Evolutionary conservation across 2,329 filamentous ascomycete species (phyloP).

Genomic region (Grosmannia penicillata): DNA sequence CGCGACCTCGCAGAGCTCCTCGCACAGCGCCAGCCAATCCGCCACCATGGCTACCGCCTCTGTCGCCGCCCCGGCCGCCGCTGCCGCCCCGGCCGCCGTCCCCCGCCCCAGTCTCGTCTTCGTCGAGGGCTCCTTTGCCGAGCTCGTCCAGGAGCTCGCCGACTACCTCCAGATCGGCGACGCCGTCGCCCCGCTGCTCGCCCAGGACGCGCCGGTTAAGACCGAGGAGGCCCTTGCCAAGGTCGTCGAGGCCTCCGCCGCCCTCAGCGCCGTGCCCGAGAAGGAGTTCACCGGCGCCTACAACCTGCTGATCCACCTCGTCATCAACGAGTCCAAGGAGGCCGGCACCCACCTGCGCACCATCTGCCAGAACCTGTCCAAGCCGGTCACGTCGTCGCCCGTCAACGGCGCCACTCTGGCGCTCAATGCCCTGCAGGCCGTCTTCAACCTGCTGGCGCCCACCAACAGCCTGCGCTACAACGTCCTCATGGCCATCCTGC

Average conservation of each 20-base stretch:
- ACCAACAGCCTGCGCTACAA: slow-evolving; percentile 72
- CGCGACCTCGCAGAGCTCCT: not conserved
- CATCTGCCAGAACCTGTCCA: slow-evolving; percentile 79
- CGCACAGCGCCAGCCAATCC: not conserved
- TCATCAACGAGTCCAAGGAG: slow-evolving; percentile 64
- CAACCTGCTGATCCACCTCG: slow-evolving; percentile 90
- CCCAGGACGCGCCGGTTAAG: slow-evolving; percentile 54
- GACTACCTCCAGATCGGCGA: slow-evolving; percentile 80
- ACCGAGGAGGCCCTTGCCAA: slow-evolving; percentile 84
- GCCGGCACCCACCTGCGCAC: slow-evolving; percentile 73
- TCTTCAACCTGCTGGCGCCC: slow-evolving; percentile 84
- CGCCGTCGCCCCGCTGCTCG: slow-evolving; percentile 59
- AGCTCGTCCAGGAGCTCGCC: slow-evolving; percentile 87
- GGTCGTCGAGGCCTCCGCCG: slow-evolving; percentile 65
- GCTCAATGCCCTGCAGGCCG: slow-evolving; percentile 78
- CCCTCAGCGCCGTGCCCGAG: slow-evolving; percentile 76
- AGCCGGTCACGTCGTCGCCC: slow-evolving; percentile 75
- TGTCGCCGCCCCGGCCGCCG: not conserved
- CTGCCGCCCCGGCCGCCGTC: not conserved
- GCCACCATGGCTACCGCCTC: slow-evolving; percentile 7
- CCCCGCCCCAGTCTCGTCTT: slow-evolving; percentile 46
- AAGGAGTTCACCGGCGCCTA: slow-evolving; percentile 94
- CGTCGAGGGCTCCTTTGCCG: slow-evolving; percentile 86
- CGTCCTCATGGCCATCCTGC: slow-evolving; percentile 78
- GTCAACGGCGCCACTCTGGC: slow-evolving; percentile 74